Base-by-base conservation (phyloP, 306 rosid genomes). In the Acacia crassicarpa region DNA sequence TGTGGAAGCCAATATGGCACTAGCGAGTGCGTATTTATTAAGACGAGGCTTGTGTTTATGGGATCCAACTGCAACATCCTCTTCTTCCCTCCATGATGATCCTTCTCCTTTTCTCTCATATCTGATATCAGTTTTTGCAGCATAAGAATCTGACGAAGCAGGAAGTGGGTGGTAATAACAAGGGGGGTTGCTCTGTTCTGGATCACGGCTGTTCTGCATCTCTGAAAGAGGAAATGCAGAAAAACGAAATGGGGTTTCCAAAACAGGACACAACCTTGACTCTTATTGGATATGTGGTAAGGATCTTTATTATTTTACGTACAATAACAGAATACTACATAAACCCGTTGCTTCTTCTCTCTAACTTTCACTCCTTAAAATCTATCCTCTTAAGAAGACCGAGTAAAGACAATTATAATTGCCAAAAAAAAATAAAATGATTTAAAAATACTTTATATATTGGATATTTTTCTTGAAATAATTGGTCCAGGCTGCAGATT, bases 1-100 rank as follows among this genome's bases (percentile, higher is more conserved):
- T 27, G 96, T 84, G 78, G 98, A 94, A 72, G 96, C 98, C 83
- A 94, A 79, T 71, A 94, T 78, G 44, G 94, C 94, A 77, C 92
- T 89, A 53, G 83, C 71, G 41, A 94, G 82, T 4, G 93, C 92
- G 80, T 83, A 92, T 72, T 83, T 91, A 86, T 91, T 92, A 83
- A 94, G 85, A 72, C 83, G 74, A 78, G 80, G 35, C 17, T 70
- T 81, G 22, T 53, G 58, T 22, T 78, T 8, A 4, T 67, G 79
- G 53, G 56, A 41, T 59, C 75, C 45, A 27, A 22, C 25, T 48
- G 63, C 81, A 62, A 51, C 56, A 0, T 6, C 79, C 8, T 6
- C 84, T 8, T 65, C 63, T 5, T 65, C 63, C 17, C 23, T 27
- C 23, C 63, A 59, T 17, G 45, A 56, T 22, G 22, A 66, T 33